A percentile compares a stretch with the other conserved stretches of the same genome.
Evolutionary conservation across 2,329 filamentous ascomycete species (phyloP).

Genomic region (Coniochaeta prunicola): DNA sequence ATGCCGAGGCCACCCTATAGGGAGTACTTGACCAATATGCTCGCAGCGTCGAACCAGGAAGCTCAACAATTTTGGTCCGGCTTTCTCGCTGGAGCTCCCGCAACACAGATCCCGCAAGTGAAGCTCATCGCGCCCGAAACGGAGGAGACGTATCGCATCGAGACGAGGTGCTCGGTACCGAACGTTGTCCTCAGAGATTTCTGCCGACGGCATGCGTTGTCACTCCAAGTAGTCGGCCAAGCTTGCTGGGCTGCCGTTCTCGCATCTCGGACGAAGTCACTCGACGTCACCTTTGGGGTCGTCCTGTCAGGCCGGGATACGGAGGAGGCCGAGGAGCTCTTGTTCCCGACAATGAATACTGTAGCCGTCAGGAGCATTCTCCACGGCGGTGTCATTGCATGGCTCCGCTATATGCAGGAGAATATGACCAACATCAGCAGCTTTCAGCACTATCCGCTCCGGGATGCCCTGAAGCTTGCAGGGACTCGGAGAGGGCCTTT

Average conservation of each 20-base stretch:
- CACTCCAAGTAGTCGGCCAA: constrained; percentile 69
- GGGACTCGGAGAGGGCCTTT: constrained; percentile 22
- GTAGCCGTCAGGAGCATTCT: constrained; percentile 67
- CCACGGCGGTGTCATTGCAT: constrained; percentile 56
- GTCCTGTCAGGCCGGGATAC: constrained; percentile 81
- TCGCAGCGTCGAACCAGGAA: constrained; percentile 32
- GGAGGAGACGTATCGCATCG: constrained; percentile 27
- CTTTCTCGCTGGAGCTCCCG: constrained; percentile 47
- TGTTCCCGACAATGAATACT: constrained; percentile 93
- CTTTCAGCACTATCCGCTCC: constrained; percentile 70
- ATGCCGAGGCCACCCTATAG: constrained; percentile 39
- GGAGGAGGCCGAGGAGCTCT: constrained; percentile 55
- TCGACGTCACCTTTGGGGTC: constrained; percentile 77
- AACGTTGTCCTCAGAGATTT: constrained; percentile 41
- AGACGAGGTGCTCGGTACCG: constrained; percentile 35
- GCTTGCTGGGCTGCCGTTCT: constrained; percentile 69
- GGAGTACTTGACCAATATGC: constrained; percentile 45
- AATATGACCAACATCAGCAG: constrained; percentile 59
- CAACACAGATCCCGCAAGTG: constrained; percentile 19
- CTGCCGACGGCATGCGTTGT: constrained; percentile 61
- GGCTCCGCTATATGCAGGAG: constrained; percentile 68
- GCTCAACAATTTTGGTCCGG: constrained; percentile 63
- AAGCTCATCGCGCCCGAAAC: background rate
- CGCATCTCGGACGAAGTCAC: constrained; percentile 50
- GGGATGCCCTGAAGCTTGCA: constrained; percentile 54